phyloP scores from a whole-genome alignment of 2,329 filamentous ascomycete genomes.

The Calonectria montana region DNA sequence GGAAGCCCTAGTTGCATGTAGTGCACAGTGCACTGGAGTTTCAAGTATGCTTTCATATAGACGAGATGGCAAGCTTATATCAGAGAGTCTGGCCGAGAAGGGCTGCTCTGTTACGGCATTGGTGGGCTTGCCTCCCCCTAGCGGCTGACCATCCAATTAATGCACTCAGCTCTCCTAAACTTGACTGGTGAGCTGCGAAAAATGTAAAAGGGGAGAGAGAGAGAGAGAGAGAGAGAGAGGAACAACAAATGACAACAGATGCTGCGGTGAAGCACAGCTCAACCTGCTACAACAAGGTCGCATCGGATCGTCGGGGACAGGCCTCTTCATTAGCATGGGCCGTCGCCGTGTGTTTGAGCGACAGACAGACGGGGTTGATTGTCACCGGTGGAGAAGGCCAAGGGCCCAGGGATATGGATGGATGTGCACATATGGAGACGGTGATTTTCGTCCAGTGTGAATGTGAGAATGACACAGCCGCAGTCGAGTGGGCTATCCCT shows the following conservation, averaged over 20 bases:
- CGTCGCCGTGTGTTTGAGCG: constrained; percentile 6
- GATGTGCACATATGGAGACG: background rate
- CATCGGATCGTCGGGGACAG: constrained; percentile 2
- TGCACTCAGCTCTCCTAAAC: background rate
- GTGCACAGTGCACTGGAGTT: background rate
- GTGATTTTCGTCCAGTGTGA: background rate
- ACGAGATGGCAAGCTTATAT: constrained; percentile 2
- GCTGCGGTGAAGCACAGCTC: background rate
- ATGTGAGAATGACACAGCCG: background rate
- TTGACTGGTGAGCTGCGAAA: background rate
- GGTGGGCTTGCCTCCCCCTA: background rate
- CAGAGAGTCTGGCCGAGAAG: background rate
- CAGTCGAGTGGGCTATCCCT: background rate
- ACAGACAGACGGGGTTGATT: background rate
- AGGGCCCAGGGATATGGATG: background rate
- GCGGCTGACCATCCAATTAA: background rate
- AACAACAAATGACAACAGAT: background rate
- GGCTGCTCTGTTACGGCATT: background rate
- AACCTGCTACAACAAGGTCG: background rate
- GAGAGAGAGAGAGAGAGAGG: background rate
- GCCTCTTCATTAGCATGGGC: background rate
- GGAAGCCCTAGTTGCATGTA: background rate
- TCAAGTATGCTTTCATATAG: constrained; percentile 1
- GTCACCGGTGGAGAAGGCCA: background rate
- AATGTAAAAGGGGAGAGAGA: background rate